Base-by-base conservation (phyloP, 106 monocot species). In the Chionographis japonica region DNA sequence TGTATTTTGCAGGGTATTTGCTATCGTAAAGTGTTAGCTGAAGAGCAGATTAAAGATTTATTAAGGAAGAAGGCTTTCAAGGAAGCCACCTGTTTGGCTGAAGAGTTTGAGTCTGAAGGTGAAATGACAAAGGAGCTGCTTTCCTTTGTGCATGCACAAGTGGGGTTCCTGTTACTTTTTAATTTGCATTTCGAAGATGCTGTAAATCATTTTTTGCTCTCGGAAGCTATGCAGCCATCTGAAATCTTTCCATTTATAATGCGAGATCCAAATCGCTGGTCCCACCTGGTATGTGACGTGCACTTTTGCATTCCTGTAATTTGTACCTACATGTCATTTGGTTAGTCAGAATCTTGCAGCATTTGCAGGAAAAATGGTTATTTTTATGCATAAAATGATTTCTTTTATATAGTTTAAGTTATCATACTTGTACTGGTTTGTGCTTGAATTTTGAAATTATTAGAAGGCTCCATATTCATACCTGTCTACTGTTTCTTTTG, bases 91-190 rank as follows among this genome's bases (percentile, higher is more conserved):
- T 60, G 55, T 71, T 85, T 98, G 72, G 62, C 85, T 27, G 83
- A 90, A 83, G 90, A 90, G 52, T 63, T 87, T 58, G 75, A 90
- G 41, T 78, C 79, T 51, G 98, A 87, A 60, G 87, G 85, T 66
- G 98, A 93, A 73, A 85, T 98, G 67, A 74, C 90, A 14, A 88
- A 77, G 70, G 87, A 85, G 63, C 75, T 88, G 90, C 69, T 87
- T 73, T 93, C 83, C n/a, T 93, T 98, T 90, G 83, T 93, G 55
- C 98, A 90, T 90, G 93, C 98, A 68, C 98, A 98, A 83, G 54
- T 98, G 56, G 98, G 98, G 9, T 93, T 98, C 68, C 73, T 98
- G 8, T 83, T 98, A 69, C 83, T 98, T 17, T 98, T 93, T 79
- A 87, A 98, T 50, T 70, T 98, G 81, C 92, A 83, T 71, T 98